These are phyloP conservation scores for Acacia acuminata DNA, from an alignment of 306 rosid genomes.

Conservation along the genomic window DNA sequence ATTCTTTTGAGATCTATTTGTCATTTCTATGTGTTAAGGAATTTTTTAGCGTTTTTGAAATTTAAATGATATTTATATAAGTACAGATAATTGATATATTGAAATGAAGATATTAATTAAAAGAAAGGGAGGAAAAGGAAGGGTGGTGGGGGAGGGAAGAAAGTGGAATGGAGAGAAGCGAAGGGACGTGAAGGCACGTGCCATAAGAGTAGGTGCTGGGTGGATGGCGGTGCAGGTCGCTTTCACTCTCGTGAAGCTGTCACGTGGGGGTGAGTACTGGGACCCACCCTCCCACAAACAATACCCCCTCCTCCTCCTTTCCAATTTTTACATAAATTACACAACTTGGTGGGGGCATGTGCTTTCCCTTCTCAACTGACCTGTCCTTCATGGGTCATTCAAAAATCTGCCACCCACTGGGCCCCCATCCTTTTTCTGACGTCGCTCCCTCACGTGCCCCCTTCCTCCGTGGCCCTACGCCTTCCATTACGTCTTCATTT, in stretches of 20 bases:
- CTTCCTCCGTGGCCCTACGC: conserved; percentile 40
- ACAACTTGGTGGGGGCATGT: conserved; percentile 65
- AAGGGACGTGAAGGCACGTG: conserved; percentile 61
- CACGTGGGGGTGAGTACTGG: conserved; percentile 72
- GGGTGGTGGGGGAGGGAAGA: neutral
- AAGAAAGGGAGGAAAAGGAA: neutral
- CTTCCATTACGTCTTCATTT: neutral
- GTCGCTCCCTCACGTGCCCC: conserved; percentile 67
- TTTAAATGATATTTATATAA: too few relatives aligned
- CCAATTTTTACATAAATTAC: neutral
- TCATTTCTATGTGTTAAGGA: too few relatives aligned
- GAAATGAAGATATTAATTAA: neutral
- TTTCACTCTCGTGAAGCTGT: conserved; percentile 79
- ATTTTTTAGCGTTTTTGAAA: too few relatives aligned
- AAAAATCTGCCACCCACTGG: conserved; percentile 41
- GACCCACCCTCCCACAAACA: conserved; percentile 34
- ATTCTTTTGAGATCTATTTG: too few relatives aligned
- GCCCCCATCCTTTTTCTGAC: conserved; percentile 34
- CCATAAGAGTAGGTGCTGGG: neutral
- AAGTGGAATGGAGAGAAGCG: conserved; percentile 1
- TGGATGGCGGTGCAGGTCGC: conserved; percentile 48
- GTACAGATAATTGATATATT: neutral
- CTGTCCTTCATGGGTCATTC: conserved; percentile 72
- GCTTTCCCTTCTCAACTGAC: conserved; percentile 52
- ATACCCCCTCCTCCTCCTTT: neutral